Evolutionary conservation across 768 basidiomycete species (phyloP), one percentile per base, ranked within the genome.

Genomic region (Cyclocybe aegerita): DNA sequence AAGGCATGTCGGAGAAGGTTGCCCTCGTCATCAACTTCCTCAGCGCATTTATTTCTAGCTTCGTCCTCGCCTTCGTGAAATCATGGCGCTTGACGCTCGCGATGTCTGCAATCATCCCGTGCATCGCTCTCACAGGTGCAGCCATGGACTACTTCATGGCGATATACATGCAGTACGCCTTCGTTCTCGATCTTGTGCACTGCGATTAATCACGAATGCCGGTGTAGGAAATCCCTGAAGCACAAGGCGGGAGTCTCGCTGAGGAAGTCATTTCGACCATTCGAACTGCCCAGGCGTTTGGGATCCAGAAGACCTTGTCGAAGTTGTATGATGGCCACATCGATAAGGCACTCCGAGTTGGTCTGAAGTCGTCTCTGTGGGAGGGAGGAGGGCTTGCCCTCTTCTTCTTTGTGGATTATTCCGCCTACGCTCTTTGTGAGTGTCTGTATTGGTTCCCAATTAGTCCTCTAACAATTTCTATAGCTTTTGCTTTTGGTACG

Each of bases 221-320:
- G 33, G 31, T 4, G 36, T 31, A 87, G 86, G 56, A 42, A 77
- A 11, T 82, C 89, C n/a, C 77, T 94, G 42, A 79, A 85, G 44
- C 73, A 86, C 43, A 83, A 3, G 84, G 85, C 11, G 93, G 93
- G 14, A 84, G 79, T 5, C 63, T 96, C 10, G 93, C 93, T 0
- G 94, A 98, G 67, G 94, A 96, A 67, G 92, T 91, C 58, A 88
- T 98, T 52, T 86, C 90, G 0, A 87, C 88, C 37, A 72, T 97
- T 50, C 83, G 94, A 12, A 93, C 91, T 1, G 82, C 90, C 1
- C 90, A 95, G 49, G 93, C 94, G 0, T 98, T 98, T 58, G 91
- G 90, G 38, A 86, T 83, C 0, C 89, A 92, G 68, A 69, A 63
- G 7, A 74, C 75, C 17, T 74, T 98, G 38, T 59, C 81, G 1